Evolutionary conservation across 2,329 filamentous ascomycete species (phyloP).

Genomic region (Seiridium cupressi): DNA sequence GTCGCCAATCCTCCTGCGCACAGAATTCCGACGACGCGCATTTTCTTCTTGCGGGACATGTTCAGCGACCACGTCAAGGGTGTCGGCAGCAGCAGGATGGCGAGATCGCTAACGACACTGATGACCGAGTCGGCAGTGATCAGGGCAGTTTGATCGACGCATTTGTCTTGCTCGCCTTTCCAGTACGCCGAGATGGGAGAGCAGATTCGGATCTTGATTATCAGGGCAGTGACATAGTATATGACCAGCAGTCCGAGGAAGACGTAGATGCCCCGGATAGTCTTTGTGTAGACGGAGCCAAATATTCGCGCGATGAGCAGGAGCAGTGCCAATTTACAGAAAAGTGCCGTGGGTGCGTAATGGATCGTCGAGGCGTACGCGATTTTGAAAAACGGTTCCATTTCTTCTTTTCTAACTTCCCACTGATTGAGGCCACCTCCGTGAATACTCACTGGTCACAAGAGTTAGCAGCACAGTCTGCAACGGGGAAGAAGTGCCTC

Average conservation of each 20-base stretch:
- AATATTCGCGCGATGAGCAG: constrained; percentile 42
- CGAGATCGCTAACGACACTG: constrained; percentile 28
- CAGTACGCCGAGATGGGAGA: constrained; percentile 39
- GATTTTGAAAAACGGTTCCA: constrained; percentile 32
- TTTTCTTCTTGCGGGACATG: constrained; percentile 24
- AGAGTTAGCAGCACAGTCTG: not conserved
- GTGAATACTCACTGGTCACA: constrained; percentile 19
- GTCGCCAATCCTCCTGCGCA: constrained; percentile 30
- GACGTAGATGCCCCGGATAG: constrained; percentile 34
- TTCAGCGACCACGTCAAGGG: constrained; percentile 31
- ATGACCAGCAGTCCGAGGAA: constrained; percentile 33
- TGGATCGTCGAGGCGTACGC: constrained; percentile 42
- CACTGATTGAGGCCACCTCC: constrained; percentile 34
- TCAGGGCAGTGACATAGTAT: constrained; percentile 39
- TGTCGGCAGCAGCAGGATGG: constrained; percentile 26
- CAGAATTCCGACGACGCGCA: constrained; percentile 27
- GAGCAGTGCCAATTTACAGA: constrained; percentile 41
- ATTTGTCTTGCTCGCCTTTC: constrained; percentile 26
- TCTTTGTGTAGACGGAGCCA: constrained; percentile 35
- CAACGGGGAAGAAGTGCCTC: not conserved
- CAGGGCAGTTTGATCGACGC: constrained; percentile 32
- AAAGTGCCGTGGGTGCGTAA: constrained; percentile 41
- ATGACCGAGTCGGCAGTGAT: constrained; percentile 29
- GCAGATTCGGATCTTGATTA: constrained; percentile 41
- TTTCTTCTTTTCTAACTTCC: constrained; percentile 27